Conservation (phyloP, 2,329 filamentous ascomycete genomes). For the Pyricularia sp. region DNA sequence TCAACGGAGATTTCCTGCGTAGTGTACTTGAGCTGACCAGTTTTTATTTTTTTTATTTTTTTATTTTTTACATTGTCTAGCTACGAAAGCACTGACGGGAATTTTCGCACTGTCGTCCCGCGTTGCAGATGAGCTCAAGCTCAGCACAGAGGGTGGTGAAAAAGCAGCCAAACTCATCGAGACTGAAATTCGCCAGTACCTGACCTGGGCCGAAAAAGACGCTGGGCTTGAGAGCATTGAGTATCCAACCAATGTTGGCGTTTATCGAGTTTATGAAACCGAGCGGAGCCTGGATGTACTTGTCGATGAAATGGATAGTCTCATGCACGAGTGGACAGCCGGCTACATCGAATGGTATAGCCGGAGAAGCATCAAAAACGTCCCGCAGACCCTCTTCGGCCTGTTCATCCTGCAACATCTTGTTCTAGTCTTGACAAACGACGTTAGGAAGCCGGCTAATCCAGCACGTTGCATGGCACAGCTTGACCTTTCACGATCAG, state of each 20-base stretch:
- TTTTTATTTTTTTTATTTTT: neutral
- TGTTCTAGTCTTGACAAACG: constrained; percentile 17
- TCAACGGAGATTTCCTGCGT: neutral
- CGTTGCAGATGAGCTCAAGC: constrained; percentile 18
- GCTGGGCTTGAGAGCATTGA: constrained; percentile 13
- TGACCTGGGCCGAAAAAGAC: constrained; percentile 19
- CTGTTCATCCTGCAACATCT: constrained; percentile 40
- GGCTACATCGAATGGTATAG: constrained; percentile 3
- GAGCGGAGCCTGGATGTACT: neutral
- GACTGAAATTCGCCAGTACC: constrained; percentile 17
- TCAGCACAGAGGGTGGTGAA: constrained; percentile 11
- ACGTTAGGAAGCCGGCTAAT: constrained; percentile 1
- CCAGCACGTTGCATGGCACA: constrained; percentile 16
- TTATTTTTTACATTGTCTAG: constrained; percentile 7
- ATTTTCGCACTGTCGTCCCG: constrained; percentile 20
- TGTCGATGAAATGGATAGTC: neutral
- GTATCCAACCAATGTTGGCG: constrained; percentile 24
- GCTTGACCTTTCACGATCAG: constrained; percentile 18
- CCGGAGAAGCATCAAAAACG: constrained; percentile 3
- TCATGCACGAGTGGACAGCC: constrained; percentile 3
- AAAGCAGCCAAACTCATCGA: constrained; percentile 16
- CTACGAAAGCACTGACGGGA: constrained; percentile 19
- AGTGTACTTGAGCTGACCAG: neutral
- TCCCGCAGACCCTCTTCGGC: constrained; percentile 17
- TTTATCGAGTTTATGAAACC: constrained; percentile 7